Evolutionary conservation across 495 filamentous ascomycete genomes (phyloP).

Genomic region (Penicillium bovifimosum): DNA sequence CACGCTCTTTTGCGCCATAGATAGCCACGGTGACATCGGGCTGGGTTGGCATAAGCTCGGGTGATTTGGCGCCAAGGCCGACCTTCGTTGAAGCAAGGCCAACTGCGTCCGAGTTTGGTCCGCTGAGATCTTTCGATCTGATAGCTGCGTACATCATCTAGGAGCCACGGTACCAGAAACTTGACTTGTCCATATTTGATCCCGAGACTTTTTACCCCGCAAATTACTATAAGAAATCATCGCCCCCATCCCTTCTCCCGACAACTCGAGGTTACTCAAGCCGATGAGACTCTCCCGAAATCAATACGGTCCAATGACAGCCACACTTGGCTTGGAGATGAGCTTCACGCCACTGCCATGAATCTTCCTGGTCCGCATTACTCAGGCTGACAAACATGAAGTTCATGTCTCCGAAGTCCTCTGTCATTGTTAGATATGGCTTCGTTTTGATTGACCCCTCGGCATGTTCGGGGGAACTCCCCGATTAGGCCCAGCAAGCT

Average conservation of each 20-base stretch:
- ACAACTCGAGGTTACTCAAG: not conserved
- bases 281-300: not conserved
- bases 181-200: not conserved
- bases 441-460: not conserved
- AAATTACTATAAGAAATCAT: not conserved
- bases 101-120: not conserved
- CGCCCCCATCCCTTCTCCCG: not conserved
- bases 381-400: not conserved
- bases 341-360: not conserved
- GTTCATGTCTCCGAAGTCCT: too few species aligned
- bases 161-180: not conserved
- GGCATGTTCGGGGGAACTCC: not conserved
- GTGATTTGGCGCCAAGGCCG: not conserved
- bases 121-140: not conserved
- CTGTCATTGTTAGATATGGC: too few species aligned
- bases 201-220: not conserved
- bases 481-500: not conserved
- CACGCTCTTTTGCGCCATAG: not conserved
- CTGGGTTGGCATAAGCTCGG: conserved; percentile 7
- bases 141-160: not conserved
- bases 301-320: not conserved
- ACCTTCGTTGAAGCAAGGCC: not conserved
- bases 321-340: not conserved
- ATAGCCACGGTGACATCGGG: conserved; percentile 26
- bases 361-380: not conserved